Evolutionary conservation across 805 yeast species (phyloP).

Genomic region (Kodamaea jinghongensis): DNA sequence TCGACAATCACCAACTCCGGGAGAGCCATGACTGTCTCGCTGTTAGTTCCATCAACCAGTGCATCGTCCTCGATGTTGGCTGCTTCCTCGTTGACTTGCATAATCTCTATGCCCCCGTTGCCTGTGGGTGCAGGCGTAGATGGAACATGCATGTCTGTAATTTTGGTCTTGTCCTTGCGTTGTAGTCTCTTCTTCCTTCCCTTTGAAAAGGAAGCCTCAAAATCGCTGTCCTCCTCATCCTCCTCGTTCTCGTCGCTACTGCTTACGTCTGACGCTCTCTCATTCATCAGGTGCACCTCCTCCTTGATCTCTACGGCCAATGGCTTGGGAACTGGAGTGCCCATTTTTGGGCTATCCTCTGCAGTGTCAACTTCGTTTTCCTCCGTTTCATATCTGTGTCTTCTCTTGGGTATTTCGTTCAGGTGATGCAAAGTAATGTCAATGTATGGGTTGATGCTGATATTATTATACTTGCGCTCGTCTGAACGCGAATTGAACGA

Average conservation of each 20-base stretch:
- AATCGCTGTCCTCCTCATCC: conserved; percentile 3
- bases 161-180: too few species aligned
- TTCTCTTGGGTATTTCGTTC: conserved; percentile 2
- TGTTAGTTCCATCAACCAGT: not conserved
- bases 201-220: not conserved
- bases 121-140: not conserved
- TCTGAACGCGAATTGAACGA: conserved; percentile 27
- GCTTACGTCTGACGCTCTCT: conserved; percentile 15
- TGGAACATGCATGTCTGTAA: not conserved
- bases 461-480: conserved; percentile 22
- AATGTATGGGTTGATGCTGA: conserved; percentile 34
- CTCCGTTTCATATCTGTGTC: not conserved
- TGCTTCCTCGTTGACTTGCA: not conserved
- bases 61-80: not conserved
- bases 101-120: not conserved
- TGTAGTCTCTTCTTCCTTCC: not conserved
- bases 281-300: conserved; percentile 8
- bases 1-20: conserved; percentile 11
- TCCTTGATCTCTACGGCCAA: too few species aligned
- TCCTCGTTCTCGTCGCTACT: conserved; percentile 13
- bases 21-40: conserved; percentile 8
- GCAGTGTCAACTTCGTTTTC: not conserved
- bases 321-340: conserved; percentile 1
- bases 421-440: conserved; percentile 32
- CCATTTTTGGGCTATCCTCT: not conserved